Percentiles rank a stretch among this genome's conserved stretches.
These are phyloP conservation scores for Polytrichum commune DNA, from an alignment of 225 moss, liverwort and hornwort genomes.

Conservation along the genomic window DNA sequence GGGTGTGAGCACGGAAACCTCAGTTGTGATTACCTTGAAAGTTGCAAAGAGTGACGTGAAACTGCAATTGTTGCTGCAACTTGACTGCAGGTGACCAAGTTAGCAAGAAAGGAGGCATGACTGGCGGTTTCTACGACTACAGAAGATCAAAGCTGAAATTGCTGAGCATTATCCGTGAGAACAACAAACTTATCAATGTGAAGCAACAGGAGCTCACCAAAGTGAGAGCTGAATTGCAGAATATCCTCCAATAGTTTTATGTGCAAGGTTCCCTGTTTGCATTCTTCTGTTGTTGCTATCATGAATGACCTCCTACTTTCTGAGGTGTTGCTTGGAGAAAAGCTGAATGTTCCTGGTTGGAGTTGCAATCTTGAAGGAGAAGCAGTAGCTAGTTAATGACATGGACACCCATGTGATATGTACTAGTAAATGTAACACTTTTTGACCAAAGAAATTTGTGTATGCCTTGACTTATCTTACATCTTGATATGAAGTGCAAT, in stretches of 20 bases:
- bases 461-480: conserved; percentile 64
- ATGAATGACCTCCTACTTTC: conserved; percentile 4
- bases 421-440: background rate
- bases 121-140: conserved; percentile 91
- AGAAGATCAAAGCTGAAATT: conserved; percentile 84
- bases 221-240: conserved; percentile 62
- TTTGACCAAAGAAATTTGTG: background rate
- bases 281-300: conserved; percentile 7
- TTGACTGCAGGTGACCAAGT: conserved; percentile 78
- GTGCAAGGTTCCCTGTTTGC: background rate
- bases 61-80: conserved; percentile 6
- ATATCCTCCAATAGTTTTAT: conserved; percentile 54
- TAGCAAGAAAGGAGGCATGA: conserved; percentile 96
- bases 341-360: conserved; percentile 2
- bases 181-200: conserved; percentile 55
- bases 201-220: conserved; percentile 73
- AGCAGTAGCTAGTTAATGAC: conserved; percentile 1
- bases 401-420: background rate
- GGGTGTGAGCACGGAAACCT: too few relatives aligned
- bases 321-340: conserved; percentile 7
- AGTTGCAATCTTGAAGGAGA: conserved; percentile 2
- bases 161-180: conserved; percentile 67
- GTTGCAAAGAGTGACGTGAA: background rate
- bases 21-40: too few relatives aligned
- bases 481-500: conserved; percentile 65